A percentile compares a stretch with the other conserved stretches of the same genome.
Conservation (phyloP, 2,329 filamentous ascomycete species). For the Boeremia exigua region DNA sequence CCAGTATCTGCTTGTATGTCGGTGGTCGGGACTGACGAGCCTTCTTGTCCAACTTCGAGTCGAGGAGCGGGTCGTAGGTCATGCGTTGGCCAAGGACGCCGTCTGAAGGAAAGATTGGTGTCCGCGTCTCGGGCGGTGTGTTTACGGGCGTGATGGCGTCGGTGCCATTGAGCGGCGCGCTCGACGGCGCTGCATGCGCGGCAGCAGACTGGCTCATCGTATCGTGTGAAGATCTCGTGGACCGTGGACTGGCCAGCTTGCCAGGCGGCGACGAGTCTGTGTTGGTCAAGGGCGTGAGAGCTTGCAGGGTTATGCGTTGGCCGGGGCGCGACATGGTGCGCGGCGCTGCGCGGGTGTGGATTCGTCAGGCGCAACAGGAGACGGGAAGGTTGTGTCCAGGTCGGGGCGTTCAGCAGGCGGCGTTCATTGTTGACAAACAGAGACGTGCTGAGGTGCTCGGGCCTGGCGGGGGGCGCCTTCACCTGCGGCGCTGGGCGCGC, state of each 20-base stretch:
- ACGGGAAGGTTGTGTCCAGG: constrained; percentile 55
- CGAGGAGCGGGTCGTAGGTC: constrained; percentile 68
- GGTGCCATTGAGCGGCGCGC: constrained; percentile 52
- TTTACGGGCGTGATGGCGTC: constrained; percentile 53
- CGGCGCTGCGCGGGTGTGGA: constrained; percentile 65
- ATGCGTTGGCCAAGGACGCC: constrained; percentile 64
- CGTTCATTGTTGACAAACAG: constrained; percentile 40
- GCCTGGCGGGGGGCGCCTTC: constrained; percentile 22
- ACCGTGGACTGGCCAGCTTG: constrained; percentile 62
- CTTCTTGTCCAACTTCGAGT: constrained; percentile 62
- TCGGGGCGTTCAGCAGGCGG: constrained; percentile 69
- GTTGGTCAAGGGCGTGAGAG: constrained; percentile 70
- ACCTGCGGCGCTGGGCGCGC: constrained; percentile 20
- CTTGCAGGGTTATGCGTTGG: constrained; percentile 59
- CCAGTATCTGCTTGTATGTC: constrained; percentile 59
- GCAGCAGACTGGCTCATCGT: constrained; percentile 42
- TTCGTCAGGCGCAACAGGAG: not conserved
- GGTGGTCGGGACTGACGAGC: constrained; percentile 53
- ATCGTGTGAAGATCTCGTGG: constrained; percentile 49
- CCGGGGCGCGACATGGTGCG: constrained; percentile 62
- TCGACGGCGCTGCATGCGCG: constrained; percentile 41
- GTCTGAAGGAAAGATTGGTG: constrained; percentile 58
- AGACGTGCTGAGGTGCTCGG: constrained; percentile 24
- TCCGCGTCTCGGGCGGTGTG: constrained; percentile 51
- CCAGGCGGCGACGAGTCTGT: constrained; percentile 68